These are phyloP conservation scores for Rhinocladiella similis DNA, from an alignment of 2,329 filamentous ascomycete species.

Conservation along the genomic window DNA sequence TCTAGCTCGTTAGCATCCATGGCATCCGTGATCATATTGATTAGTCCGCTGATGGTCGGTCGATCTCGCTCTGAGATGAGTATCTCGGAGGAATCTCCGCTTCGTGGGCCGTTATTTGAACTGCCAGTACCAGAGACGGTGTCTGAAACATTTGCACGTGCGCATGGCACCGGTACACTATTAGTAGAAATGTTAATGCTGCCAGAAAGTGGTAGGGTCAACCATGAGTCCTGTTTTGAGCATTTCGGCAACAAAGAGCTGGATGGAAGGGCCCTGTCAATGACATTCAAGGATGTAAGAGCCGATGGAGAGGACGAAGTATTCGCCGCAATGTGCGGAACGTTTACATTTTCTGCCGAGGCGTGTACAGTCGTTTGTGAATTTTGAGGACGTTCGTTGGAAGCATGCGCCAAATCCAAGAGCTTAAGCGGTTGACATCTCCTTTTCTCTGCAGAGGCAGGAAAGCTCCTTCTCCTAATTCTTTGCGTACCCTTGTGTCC, in stretches of 20 bases:
- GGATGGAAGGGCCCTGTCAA: conserved; percentile 7
- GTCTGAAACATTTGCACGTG: background rate
- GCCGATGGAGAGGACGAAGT: background rate
- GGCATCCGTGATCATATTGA: background rate
- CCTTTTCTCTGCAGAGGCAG: background rate
- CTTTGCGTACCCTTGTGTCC: background rate
- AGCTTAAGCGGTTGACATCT: background rate
- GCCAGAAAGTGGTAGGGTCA: background rate
- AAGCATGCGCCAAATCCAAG: background rate
- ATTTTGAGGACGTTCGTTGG: background rate
- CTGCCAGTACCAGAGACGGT: background rate
- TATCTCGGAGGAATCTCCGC: background rate
- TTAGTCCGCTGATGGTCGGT: background rate
- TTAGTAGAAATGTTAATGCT: background rate
- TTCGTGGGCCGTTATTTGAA: background rate
- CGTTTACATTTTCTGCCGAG: background rate
- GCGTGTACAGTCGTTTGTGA: background rate
- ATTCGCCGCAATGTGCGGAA: background rate
- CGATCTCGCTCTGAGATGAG: background rate
- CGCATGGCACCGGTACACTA: background rate
- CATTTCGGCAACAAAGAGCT: conserved; percentile 15
- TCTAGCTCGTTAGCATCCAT: background rate
- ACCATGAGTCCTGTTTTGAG: background rate
- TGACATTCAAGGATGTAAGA: background rate
- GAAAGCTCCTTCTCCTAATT: background rate